phyloP scores from a whole-genome alignment of 768 basidiomycete species.

The Leccinum olivaceopallidum region DNA sequence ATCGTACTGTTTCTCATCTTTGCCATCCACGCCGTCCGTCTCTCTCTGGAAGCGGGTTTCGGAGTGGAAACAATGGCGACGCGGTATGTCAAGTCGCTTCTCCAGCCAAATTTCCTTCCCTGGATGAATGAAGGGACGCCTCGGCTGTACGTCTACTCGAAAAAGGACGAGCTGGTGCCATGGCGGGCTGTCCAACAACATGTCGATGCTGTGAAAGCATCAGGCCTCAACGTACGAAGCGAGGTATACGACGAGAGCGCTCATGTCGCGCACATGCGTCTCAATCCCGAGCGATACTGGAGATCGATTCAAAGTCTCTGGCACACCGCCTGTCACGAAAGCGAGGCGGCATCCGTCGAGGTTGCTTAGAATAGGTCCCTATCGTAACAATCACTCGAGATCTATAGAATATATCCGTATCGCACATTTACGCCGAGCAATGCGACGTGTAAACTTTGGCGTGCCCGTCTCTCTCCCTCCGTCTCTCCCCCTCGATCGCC shows the following conservation, averaged over 20 bases:
- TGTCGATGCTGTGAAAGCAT: slow-evolving; percentile 21
- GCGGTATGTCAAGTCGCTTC: slow-evolving; percentile 13
- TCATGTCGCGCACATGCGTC: slow-evolving; percentile 37
- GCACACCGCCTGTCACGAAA: slow-evolving; percentile 14
- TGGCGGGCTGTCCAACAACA: slow-evolving; percentile 30
- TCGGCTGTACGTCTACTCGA: slow-evolving; percentile 38
- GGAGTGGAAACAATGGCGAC: slow-evolving; percentile 16
- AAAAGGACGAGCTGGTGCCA: slow-evolving; percentile 32
- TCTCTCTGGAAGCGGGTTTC: slow-evolving; percentile 14
- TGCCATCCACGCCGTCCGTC: slow-evolving; percentile 11
- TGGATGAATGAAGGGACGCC: slow-evolving; percentile 35
- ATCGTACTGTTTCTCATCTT: slow-evolving; percentile 17
- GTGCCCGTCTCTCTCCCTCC: too few species aligned
- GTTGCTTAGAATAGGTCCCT: not conserved
- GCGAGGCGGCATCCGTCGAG: not conserved
- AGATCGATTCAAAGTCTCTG: slow-evolving; percentile 23
- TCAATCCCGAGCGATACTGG: slow-evolving; percentile 33
- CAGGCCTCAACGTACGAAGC: slow-evolving; percentile 27
- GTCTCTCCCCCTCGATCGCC: too few species aligned
- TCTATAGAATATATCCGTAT: not conserved
- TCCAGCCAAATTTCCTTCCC: slow-evolving; percentile 29
- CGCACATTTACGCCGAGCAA: not conserved
- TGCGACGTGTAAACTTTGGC: too few species aligned
- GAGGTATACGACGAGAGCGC: slow-evolving; percentile 36
- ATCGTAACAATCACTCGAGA: not conserved